Evolutionary conservation across 441 rosid genomes (phyloP).

Genomic region (Euphorbia schlechtendalii): DNA sequence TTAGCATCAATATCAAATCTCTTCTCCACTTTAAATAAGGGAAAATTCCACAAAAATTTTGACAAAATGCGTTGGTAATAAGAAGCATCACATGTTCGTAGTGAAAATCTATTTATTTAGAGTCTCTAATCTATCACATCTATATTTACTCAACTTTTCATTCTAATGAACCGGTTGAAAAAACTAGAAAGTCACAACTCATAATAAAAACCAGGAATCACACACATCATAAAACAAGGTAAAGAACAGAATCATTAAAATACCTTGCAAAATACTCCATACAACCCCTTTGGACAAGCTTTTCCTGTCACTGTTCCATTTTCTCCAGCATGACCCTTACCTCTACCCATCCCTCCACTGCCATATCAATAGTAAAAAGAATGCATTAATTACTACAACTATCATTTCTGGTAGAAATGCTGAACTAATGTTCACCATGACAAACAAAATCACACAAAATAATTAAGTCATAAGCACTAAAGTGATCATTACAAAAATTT

Average conservation of each 20-base stretch:
- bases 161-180: too few species aligned
- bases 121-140: too few species aligned
- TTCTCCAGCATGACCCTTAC: constrained; percentile 52
- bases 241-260: too few species aligned
- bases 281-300: constrained; percentile 92
- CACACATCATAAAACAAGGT: too few species aligned
- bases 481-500: too few species aligned
- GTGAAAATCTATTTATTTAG: too few species aligned
- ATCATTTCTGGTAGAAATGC: constrained; percentile 10
- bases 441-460: not conserved
- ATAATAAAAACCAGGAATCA: too few species aligned
- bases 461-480: too few species aligned
- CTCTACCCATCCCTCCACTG: constrained; percentile 81
- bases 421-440: constrained; percentile 10
- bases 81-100: too few species aligned
- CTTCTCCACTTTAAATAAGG: not conserved
- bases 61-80: too few species aligned
- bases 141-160: too few species aligned
- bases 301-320: constrained; percentile 85
- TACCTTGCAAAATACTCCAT: constrained; percentile 91
- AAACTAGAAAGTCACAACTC: too few species aligned
- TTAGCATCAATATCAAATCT: not conserved
- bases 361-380: constrained; percentile 7
- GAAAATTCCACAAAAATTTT: not conserved
- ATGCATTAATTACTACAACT: constrained; percentile 3